A percentile compares a stretch with the other conserved stretches of the same genome.
These are phyloP conservation scores for Piper longum DNA, from an alignment of 164 flowering plant species.

Conservation along the genomic window DNA sequence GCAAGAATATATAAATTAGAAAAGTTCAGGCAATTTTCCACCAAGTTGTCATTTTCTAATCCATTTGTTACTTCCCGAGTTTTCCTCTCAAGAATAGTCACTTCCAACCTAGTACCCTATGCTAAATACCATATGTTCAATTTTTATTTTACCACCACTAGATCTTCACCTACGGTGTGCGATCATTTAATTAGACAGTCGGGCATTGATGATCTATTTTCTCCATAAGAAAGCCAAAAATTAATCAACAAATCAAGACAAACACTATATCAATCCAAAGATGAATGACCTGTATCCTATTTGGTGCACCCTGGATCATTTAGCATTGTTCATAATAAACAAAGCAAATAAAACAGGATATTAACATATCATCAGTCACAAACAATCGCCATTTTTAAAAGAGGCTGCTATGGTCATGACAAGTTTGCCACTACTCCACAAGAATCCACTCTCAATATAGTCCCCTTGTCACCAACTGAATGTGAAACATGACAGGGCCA, in stretches of 20 bases:
- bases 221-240: background rate
- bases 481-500: slow-evolving; percentile 34
- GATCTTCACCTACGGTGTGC: background rate
- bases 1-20: too few species aligned
- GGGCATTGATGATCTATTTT: too few species aligned
- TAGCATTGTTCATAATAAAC: slow-evolving; percentile 8
- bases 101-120: too few species aligned
- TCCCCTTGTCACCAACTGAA: slow-evolving; percentile 33
- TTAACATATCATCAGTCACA: slow-evolving; percentile 12
- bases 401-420: slow-evolving; percentile 18
- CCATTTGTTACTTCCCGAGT: too few species aligned
- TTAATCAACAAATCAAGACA: background rate
- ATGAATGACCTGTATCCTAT: slow-evolving; percentile 4
- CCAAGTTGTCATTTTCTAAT: too few species aligned
- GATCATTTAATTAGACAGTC: background rate
- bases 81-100: too few species aligned
- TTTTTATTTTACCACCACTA: background rate
- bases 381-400: slow-evolving; percentile 15
- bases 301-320: slow-evolving; percentile 2
- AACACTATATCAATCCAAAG: background rate
- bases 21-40: too few species aligned
- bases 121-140: too few species aligned
- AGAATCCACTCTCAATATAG: slow-evolving; percentile 25
- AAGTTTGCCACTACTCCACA: slow-evolving; percentile 31
- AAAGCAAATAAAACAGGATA: slow-evolving; percentile 6